These are phyloP conservation scores for Anthostomella pinea DNA, from an alignment of 2,329 filamentous ascomycete species.

Conservation along the genomic window DNA sequence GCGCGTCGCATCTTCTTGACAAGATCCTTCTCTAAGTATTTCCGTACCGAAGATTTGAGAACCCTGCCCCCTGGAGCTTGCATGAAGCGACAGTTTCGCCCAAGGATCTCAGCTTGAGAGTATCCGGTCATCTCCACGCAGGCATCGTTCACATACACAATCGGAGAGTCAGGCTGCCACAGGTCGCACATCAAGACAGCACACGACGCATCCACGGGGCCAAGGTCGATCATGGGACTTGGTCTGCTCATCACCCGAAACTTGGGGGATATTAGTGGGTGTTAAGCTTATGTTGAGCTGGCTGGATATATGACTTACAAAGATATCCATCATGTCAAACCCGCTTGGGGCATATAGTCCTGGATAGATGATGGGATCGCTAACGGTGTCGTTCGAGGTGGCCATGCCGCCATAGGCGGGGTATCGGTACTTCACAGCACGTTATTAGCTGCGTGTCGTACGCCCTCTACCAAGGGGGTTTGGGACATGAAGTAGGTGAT, in stretches of 20 bases:
- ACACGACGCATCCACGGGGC: slow-evolving; percentile 79
- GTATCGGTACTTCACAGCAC: slow-evolving; percentile 24
- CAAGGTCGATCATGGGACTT: slow-evolving; percentile 74
- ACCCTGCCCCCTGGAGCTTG: slow-evolving; percentile 71
- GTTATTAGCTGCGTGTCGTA: not conserved
- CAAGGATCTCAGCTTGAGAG: slow-evolving; percentile 67
- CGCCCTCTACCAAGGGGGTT: not conserved
- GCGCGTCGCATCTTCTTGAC: slow-evolving; percentile 53
- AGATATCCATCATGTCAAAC: slow-evolving; percentile 53
- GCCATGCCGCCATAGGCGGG: slow-evolving; percentile 7
- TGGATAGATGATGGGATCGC: slow-evolving; percentile 52
- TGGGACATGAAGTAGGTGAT: not conserved
- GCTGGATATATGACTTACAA: slow-evolving; percentile 39
- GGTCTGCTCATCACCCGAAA: slow-evolving; percentile 65
- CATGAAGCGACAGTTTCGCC: slow-evolving; percentile 80
- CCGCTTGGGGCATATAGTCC: slow-evolving; percentile 55
- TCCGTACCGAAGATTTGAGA: slow-evolving; percentile 54
- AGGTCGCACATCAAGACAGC: slow-evolving; percentile 82
- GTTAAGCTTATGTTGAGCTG: not conserved
- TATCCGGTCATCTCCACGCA: slow-evolving; percentile 82
- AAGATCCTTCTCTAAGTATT: slow-evolving; percentile 64
- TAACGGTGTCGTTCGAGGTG: slow-evolving; percentile 17
- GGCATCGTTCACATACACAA: slow-evolving; percentile 80
- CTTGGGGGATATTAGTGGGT: slow-evolving; percentile 28
- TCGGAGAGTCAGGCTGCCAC: slow-evolving; percentile 68